Base-by-base conservation (phyloP, 2,329 filamentous ascomycete species). In the Anthostomella pinea region DNA sequence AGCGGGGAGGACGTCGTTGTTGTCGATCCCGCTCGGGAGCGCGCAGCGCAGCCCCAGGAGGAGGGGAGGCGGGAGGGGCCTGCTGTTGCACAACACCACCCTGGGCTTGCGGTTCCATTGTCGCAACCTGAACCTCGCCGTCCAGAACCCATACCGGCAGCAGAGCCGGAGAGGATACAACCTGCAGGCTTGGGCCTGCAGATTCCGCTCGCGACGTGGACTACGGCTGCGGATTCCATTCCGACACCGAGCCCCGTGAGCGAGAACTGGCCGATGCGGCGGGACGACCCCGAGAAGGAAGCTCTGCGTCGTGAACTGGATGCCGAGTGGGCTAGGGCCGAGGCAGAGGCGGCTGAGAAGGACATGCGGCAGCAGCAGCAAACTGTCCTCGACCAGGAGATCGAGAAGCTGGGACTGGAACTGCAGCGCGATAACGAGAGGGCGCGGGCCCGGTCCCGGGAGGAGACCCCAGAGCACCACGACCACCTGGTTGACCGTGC, bases 1-100 rank as follows among this genome's bases (percentile, higher is more conserved):
- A 59, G 58, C 39, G 67, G 65, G 38, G 59, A 64, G 27, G 60
- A 60, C 21, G 69, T 64, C 13, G 63, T 69, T 30, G 41, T 74
- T 4, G 59, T 71, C 3, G 65, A 73, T 31, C 62, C 68, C 10
- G 51, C 49, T 30, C 55, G 58, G 16, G 45, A 43, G 10, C 35
- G 27, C 1, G 44, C 38, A 4, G 30, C 41, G 14, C 28, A 32
- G 23, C 29, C 14, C 5, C 28, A 25, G 14, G 32, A 35, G 19
- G 21, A 10, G 8, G 30, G 29, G n/a, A n/a, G n/a, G n/a, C n/a
- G n/a, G 7, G 29, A 24, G 7, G 16, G 8, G 29, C 27, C 27
- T 17, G 27, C 18, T n/a, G 13, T 29, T 11, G 27, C 18, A 6
- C 13, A 29, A 8, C 10, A 16, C 11, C 27, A n/a, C n/a, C n/a